Evolutionary conservation across 495 filamentous ascomycete species (phyloP), one percentile per base, ranked within the genome.

Genomic region (Daldinia concentrica): DNA sequence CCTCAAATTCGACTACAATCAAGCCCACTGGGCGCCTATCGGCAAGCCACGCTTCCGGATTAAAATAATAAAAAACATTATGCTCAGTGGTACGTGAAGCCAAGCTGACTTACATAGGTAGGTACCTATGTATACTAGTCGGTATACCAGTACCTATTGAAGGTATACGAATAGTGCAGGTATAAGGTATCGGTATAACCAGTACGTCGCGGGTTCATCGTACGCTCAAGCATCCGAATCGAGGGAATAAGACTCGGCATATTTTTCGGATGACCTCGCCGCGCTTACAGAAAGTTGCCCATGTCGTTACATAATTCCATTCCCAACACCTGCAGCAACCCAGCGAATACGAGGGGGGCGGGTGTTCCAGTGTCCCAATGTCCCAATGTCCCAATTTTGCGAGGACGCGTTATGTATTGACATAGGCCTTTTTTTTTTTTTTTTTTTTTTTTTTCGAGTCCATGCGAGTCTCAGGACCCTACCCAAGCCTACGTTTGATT

Each of bases 1-100:
- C 65, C 34, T 68, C 70, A 65, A 73, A 73, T 68, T 67, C 70
- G 70, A 73, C 65, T 55, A 69, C 60, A 68, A 50, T 54, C 55
- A 64, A 67, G 64, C 55, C 59, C 54, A 62, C 48, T 59, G 60
- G 64, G 69, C 69, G 64, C 55, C 55, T 68, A 65, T 56, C 56
- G 48, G 52, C 45, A 61, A 68, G 65, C 65, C 70, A 68, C 64
- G 36, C 50, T 61, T 51, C 29, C 34, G 34, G 14, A 36, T 36
- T 3, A 29, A 8, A 4, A 30, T 45, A 11, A 5, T 50, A n/a
- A 22, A 58, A 30, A 64, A 45, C 54, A 30, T 48, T 52, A 1
- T 32, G 37, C 19, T 39, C 51, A 29, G 37, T 22, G 32, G 55
- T 60, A 56, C 61, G 64, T 57, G 56, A 52, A 52, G 6, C 50